Conservation (phyloP, 495 filamentous ascomycete species). For the Neurospora africana region DNA sequence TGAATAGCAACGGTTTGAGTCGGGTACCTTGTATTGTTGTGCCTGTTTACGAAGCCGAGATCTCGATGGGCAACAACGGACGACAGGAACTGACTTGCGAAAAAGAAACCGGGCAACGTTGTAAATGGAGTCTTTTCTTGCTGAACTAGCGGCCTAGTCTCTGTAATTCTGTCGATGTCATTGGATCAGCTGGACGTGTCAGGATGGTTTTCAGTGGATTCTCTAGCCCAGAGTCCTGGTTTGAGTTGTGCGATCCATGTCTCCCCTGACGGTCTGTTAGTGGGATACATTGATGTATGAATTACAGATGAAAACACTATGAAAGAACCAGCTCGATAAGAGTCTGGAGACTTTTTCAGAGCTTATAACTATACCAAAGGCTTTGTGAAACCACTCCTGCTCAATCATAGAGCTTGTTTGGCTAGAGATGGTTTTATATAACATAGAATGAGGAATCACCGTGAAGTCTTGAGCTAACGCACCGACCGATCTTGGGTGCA, state of each 20-base stretch:
- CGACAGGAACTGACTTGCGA: background rate
- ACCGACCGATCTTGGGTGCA: background rate
- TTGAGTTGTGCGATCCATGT: background rate
- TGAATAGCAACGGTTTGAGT: background rate
- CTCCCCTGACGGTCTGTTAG: background rate
- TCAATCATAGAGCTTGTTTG: background rate
- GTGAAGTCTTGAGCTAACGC: background rate
- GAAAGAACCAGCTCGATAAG: rapidly evolving
- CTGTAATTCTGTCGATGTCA: background rate
- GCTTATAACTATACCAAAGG: background rate
- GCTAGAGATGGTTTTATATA: background rate
- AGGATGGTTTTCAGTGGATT: background rate
- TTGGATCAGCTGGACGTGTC: background rate
- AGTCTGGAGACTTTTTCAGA: background rate
- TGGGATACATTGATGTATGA: background rate
- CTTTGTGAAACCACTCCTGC: background rate
- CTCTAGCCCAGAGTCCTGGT: background rate
- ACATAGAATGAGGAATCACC: background rate
- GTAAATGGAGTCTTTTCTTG: background rate
- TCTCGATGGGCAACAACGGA: background rate
- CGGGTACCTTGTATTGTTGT: background rate
- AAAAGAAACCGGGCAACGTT: background rate
- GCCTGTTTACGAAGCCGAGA: background rate
- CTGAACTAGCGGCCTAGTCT: background rate
- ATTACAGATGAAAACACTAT: background rate